Evolutionary conservation across 331 rosid species (phyloP), one percentile per base, ranked within the genome.

Genomic region (Cydonia oblonga): DNA sequence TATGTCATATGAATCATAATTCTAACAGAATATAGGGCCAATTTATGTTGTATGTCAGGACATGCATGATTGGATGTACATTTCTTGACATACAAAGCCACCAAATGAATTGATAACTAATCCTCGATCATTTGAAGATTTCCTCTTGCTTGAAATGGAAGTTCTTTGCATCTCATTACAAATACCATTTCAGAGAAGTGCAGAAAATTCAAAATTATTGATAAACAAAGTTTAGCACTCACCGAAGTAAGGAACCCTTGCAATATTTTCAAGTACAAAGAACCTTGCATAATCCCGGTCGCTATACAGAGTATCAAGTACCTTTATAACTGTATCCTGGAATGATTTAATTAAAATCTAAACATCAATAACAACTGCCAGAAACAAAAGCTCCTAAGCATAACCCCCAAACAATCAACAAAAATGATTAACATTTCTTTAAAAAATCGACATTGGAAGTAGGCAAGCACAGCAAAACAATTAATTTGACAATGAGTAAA

Each of bases 181-280:
- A 18, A 30, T 18, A 14, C 56, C 5, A 19, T 19, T 12, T 22
- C 4, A 30, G 13, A 42, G 26, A 25, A 25, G n/a, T n/a, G 32
- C 4, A 61, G 20, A 46, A 46, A 46, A 46, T n/a, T n/a, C n/a
- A n/a, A n/a, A n/a, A n/a, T n/a, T n/a, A n/a, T n/a, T n/a, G n/a
- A n/a, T n/a, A n/a, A n/a, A n/a, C n/a, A n/a, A n/a, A n/a, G n/a
- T n/a, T n/a, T n/a, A n/a, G 22, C 71, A 82, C 87, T 80, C 73
- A 91, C 99, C 97, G 75, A 95, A 95, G 81, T 95, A 95, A 70
- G 99, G 99, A 76, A 95, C 97, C 83, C 99, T 88, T 4, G 99
- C 99, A 71, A 95, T 95, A 72, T 97, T 95, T 82, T 95, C 97
- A 72, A 95, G 87, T 54, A 95, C 99, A 69, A 75, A 95, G 87